phyloP scores from a whole-genome alignment of 768 basidiomycete species.

The Suillus hirtellus region DNA sequence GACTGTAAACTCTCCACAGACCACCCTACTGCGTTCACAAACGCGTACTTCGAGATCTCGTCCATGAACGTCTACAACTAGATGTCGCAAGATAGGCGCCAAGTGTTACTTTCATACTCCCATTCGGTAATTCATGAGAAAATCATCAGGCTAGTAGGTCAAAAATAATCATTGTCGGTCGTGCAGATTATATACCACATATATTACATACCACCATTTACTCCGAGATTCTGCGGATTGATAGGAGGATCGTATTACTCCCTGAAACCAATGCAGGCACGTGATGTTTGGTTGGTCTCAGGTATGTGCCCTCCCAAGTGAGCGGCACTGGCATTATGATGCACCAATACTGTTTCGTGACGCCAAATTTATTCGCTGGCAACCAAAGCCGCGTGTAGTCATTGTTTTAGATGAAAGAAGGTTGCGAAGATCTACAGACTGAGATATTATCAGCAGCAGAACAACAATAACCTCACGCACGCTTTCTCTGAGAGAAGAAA shows the following conservation, averaged over 20 bases:
- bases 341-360: background rate
- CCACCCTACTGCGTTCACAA: conserved; percentile 63
- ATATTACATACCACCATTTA: conserved; percentile 51
- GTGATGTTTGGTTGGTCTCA: conserved; percentile 58
- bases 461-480: background rate
- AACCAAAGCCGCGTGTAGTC: conserved; percentile 81
- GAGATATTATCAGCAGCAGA: background rate
- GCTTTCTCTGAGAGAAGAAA: conserved; percentile 72
- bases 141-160: background rate
- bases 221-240: conserved; percentile 42
- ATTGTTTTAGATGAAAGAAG: conserved; percentile 77
- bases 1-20: conserved; percentile 35
- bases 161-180: background rate
- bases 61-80: conserved; percentile 54
- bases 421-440: conserved; percentile 73
- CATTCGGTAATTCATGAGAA: background rate
- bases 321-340: background rate
- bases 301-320: conserved; percentile 31
- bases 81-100: background rate
- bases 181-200: background rate
- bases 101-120: background rate
- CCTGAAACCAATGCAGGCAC: conserved; percentile 88
- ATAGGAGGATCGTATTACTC: conserved; percentile 27
- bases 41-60: conserved; percentile 74
- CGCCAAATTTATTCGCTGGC: background rate